phyloP scores from a whole-genome alignment of 208 protist genomes.

The Naegleria gruberi region DNA sequence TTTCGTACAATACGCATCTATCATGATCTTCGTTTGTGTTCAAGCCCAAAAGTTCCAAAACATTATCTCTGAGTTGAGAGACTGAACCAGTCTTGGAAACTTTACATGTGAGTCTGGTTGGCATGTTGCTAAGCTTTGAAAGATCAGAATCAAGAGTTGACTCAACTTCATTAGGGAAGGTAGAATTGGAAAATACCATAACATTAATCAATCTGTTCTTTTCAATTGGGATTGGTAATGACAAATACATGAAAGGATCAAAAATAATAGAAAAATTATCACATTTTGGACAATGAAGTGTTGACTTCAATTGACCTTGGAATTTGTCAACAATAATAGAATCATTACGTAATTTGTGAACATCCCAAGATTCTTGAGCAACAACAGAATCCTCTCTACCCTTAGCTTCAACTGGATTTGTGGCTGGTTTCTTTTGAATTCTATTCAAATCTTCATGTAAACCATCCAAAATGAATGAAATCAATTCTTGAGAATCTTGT shows the following conservation, averaged over 20 bases:
- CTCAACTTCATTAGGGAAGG: neutral
- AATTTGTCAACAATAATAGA: conserved; percentile 79
- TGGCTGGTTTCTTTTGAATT: conserved; percentile 29
- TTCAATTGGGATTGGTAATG: conserved; percentile 49
- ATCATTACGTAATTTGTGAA: conserved; percentile 70
- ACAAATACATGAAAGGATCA: conserved; percentile 70
- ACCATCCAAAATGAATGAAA: conserved; percentile 72
- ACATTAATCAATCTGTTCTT: neutral
- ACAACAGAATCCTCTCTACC: conserved; percentile 58
- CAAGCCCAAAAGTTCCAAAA: neutral
- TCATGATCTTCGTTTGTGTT: neutral
- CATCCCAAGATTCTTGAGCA: conserved; percentile 57
- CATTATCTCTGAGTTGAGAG: neutral
- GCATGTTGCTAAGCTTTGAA: neutral
- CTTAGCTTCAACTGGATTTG: conserved; percentile 57
- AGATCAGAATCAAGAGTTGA: neutral
- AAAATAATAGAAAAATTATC: conserved; percentile 48
- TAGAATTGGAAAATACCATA: neutral
- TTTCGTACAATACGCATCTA: neutral
- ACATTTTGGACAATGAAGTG: conserved; percentile 41
- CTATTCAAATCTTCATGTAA: conserved; percentile 81
- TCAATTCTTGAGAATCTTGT: conserved; percentile 82
- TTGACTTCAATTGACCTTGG: conserved; percentile 54
- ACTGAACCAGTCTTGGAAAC: neutral
- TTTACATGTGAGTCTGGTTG: neutral